phyloP scores from a whole-genome alignment of 352 stramenopile genomes.

The Phytophthora boehmeriae region DNA sequence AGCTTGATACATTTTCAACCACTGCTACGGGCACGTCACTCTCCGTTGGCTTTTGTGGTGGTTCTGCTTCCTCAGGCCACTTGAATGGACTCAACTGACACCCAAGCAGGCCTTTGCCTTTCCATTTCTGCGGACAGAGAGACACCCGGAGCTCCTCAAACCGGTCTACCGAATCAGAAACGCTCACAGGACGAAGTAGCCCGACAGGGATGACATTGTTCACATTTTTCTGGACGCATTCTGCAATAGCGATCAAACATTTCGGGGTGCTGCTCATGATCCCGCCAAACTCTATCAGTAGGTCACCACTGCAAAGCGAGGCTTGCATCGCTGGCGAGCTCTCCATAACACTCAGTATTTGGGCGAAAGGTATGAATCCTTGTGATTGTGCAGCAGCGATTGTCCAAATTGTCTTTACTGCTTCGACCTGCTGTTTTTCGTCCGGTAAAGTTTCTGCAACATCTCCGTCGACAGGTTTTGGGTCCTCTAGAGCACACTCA shows the following conservation, averaged over 20 bases:
- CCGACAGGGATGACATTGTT: slow-evolving; percentile 39
- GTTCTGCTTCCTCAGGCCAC: slow-evolving; percentile 29
- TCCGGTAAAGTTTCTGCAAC: not conserved
- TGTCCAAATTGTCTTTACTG: slow-evolving; percentile 6
- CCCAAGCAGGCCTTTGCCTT: slow-evolving; percentile 64
- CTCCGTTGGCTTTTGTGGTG: not conserved
- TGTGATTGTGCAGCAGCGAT: slow-evolving; percentile 12
- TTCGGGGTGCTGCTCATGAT: slow-evolving; percentile 52
- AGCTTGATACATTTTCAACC: not conserved
- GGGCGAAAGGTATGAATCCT: slow-evolving; percentile 43
- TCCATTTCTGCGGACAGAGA: slow-evolving; percentile 57
- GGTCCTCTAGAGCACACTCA: not conserved
- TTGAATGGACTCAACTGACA: slow-evolving; percentile 72
- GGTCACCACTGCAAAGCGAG: slow-evolving; percentile 41
- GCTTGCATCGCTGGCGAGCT: slow-evolving; percentile 57
- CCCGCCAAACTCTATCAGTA: slow-evolving; percentile 58
- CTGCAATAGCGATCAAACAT: slow-evolving; percentile 54
- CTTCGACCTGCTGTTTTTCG: not conserved
- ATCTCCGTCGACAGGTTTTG: not conserved
- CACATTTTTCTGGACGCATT: slow-evolving; percentile 54
- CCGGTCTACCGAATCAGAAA: not conserved
- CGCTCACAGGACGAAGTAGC: slow-evolving; percentile 33
- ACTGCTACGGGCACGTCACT: not conserved
- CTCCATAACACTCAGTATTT: slow-evolving; percentile 47
- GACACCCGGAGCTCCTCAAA: slow-evolving; percentile 27